phyloP scores from a whole-genome alignment of 2,329 filamentous ascomycete species.

The Phialocephala sp. region DNA sequence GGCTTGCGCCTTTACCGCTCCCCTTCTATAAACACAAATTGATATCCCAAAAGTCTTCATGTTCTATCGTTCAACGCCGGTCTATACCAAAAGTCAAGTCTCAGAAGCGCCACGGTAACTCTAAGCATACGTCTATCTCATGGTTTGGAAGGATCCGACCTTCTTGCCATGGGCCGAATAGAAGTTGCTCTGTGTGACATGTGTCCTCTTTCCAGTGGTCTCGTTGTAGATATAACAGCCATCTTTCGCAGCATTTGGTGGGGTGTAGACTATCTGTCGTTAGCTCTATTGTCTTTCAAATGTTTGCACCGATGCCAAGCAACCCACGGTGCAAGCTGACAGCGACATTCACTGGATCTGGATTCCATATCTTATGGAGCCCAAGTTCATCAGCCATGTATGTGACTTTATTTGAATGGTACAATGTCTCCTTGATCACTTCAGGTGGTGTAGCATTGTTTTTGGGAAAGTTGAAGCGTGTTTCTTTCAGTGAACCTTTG shows the following conservation, averaged over 20 bases:
- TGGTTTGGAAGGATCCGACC: background rate
- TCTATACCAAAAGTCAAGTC: background rate
- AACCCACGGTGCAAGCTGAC: conserved; percentile 78
- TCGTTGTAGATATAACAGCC: conserved; percentile 85
- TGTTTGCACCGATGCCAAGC: conserved; percentile 7
- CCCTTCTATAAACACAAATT: background rate
- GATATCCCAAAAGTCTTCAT: background rate
- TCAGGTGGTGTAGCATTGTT: conserved; percentile 57
- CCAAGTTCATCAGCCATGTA: conserved; percentile 94
- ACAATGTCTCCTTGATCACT: conserved; percentile 70
- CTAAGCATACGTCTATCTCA: background rate
- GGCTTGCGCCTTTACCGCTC: conserved; percentile 1
- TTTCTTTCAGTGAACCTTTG: conserved; percentile 79
- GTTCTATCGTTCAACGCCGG: background rate
- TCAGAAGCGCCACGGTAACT: background rate
- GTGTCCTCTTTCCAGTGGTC: conserved; percentile 73
- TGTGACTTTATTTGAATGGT: conserved; percentile 75
- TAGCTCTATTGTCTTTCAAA: conserved; percentile 7
- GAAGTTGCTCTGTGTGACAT: conserved; percentile 73
- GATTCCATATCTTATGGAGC: conserved; percentile 82
- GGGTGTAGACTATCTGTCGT: conserved; percentile 70
- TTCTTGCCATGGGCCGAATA: conserved; percentile 65
- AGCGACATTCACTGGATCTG: conserved; percentile 72
- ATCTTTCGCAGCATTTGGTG: conserved; percentile 82
- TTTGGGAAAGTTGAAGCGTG: conserved; percentile 76